Evolutionary conservation across 129 eudicot genomes (phyloP), one percentile per base, ranked within the genome.

Genomic region (Mikania micrantha): DNA sequence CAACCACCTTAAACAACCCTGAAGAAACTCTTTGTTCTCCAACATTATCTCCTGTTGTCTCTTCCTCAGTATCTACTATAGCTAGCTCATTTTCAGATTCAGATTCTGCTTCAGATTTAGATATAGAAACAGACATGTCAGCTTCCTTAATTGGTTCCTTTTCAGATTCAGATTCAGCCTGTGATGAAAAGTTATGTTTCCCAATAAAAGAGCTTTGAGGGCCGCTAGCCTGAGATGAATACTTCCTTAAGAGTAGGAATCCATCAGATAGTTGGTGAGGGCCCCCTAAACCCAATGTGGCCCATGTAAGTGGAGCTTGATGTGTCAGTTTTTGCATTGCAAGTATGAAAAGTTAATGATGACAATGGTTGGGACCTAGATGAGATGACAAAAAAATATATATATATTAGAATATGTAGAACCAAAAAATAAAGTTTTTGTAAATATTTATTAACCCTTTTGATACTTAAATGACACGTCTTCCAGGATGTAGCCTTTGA

Each of bases 281-380:
- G 50, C 60, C 77, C 77, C 47, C 44, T 28, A 9, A 35, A 16
- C n/a, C 38, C 76, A 39, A 56, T 54, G 36, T 57, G 48, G 62
- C 58, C 73, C 1, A 64, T 78, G 49, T 54, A 54, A 71, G 28
- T 31, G 48, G 65, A 71, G 24, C 59, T 86, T 34, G 75, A 12
- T 34, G 70, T 17, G 70, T 87, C 88, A 7, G 68, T 4, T 42
- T 67, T 76, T 52, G 75, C 81, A 77, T 29, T 31, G 72, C 60
- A 66, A 61, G 81, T 67, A 70, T 69, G 84, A 63, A 79, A 66
- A 27, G 82, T 52, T 58, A 53, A 56, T 29, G 66, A 27, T 39
- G 76, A 40, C 42, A 81, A 59, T 41, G 80, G 80, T 61, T 60
- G 87, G 64, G 67, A 81, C 87, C 96, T 93, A 74, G 20, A 67